Conservation (phyloP, 2,329 filamentous ascomycete species). For the Ilyonectria sp. region DNA sequence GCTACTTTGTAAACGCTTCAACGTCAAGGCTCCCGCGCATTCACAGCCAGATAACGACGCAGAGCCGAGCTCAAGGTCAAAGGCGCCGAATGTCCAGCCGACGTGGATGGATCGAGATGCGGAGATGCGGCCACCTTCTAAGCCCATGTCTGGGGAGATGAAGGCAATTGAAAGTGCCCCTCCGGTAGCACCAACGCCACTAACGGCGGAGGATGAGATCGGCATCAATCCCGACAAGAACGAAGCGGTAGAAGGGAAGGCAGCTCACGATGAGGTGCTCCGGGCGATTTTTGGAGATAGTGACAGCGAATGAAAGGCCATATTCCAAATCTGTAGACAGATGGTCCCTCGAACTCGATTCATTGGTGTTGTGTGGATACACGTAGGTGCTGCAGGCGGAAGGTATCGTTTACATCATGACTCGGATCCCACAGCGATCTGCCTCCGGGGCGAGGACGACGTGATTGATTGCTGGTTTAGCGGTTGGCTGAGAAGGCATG, state of each 20-base stretch:
- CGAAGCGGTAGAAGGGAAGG: slow-evolving; percentile 74
- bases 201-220: slow-evolving; percentile 59
- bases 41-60: slow-evolving; percentile 68
- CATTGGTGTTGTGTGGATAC: neutral
- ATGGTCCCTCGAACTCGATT: slow-evolving; percentile 5
- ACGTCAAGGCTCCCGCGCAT: slow-evolving; percentile 83
- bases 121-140: slow-evolving; percentile 22
- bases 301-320: slow-evolving; percentile 70
- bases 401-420: neutral
- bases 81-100: slow-evolving; percentile 25
- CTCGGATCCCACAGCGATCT: neutral
- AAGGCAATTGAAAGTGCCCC: slow-evolving; percentile 36
- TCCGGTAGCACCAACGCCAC: slow-evolving; percentile 13
- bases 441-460: neutral
- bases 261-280: slow-evolving; percentile 86
- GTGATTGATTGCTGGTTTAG: neutral
- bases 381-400: neutral
- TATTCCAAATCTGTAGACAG: neutral
- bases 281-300: slow-evolving; percentile 95
- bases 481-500: too few relatives aligned
- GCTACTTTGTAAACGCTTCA: slow-evolving; percentile 94
- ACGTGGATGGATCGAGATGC: slow-evolving; percentile 26
- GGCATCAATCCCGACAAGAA: slow-evolving; percentile 78
- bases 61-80: slow-evolving; percentile 43
- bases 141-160: slow-evolving; percentile 19